Evolutionary conservation across 2,329 filamentous ascomycete genomes (phyloP).

Genomic region (Alternaria alternata): DNA sequence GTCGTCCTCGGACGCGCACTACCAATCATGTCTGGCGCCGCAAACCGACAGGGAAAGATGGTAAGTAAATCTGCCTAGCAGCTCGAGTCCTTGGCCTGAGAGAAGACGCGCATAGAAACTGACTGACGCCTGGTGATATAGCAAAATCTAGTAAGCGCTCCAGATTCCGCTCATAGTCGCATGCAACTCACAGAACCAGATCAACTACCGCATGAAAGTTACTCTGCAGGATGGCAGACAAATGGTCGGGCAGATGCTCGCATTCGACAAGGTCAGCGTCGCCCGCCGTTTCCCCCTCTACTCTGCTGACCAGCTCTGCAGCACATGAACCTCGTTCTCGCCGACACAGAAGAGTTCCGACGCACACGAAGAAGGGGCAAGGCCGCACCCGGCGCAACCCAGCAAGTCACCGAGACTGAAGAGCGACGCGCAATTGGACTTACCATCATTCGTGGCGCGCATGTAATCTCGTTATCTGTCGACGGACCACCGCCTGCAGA

Average conservation of each 20-base stretch:
- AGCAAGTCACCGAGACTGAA: slow-evolving; percentile 81
- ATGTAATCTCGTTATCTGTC: slow-evolving; percentile 93
- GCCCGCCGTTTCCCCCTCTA: not conserved
- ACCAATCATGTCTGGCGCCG: slow-evolving; percentile 54
- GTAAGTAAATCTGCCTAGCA: slow-evolving; percentile 67
- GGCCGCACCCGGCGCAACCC: slow-evolving; percentile 69
- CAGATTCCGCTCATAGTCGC: slow-evolving; percentile 22
- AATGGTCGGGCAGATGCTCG: slow-evolving; percentile 97
- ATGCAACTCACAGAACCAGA: slow-evolving; percentile 63
- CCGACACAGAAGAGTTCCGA: slow-evolving; percentile 79
- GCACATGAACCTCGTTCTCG: slow-evolving; percentile 99
- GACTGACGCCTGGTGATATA: slow-evolving; percentile 56
- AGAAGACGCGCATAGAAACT: slow-evolving; percentile 56
- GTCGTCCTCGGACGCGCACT: slow-evolving; percentile 55
- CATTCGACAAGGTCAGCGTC: slow-evolving; percentile 86
- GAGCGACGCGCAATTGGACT: slow-evolving; percentile 97
- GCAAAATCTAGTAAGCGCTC: slow-evolving; percentile 69
- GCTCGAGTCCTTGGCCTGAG: slow-evolving; percentile 47
- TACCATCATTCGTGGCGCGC: slow-evolving; percentile 91
- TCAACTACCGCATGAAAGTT: slow-evolving; percentile 99
- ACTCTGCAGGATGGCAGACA: slow-evolving; percentile 94
- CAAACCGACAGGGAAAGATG: slow-evolving; percentile 99
- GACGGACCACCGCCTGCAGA: slow-evolving; percentile 96
- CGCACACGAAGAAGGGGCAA: slow-evolving; percentile 62
- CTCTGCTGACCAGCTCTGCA: slow-evolving; percentile 50